Evolutionary conservation across 108 stramenopile species (phyloP).

Genomic region (Cyclotella choctawhatcheeana): DNA sequence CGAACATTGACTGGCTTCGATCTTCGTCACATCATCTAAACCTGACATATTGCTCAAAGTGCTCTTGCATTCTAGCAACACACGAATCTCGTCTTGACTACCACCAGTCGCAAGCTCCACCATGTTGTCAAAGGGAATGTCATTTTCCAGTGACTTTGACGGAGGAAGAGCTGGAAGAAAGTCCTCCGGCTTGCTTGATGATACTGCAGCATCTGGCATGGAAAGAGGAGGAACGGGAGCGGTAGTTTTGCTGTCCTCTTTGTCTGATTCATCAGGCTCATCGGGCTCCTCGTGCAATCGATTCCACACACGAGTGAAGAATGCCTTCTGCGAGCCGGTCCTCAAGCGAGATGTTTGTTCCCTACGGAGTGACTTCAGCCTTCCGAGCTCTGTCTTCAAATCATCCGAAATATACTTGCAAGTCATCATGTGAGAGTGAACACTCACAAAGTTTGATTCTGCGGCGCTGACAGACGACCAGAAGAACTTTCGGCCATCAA

Average conservation of each 20-base stretch:
- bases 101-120: constrained; percentile 16
- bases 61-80: constrained; percentile 47
- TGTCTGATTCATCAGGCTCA: not conserved
- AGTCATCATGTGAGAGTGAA: constrained; percentile 92
- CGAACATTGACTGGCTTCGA: constrained; percentile 1
- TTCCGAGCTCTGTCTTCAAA: constrained; percentile 67
- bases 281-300: constrained; percentile 60
- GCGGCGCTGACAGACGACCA: constrained; percentile 93
- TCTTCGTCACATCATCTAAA: constrained; percentile 27
- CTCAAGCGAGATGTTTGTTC: constrained; percentile 82
- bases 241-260: not conserved
- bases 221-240: no score
- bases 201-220: not conserved
- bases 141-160: not conserved
- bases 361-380: constrained; percentile 80
- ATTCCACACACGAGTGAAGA: constrained; percentile 86
- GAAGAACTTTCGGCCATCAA: constrained; percentile 90
- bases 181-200: constrained; percentile 6
- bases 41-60: constrained; percentile 51
- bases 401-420: constrained; percentile 70
- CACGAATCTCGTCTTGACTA: constrained; percentile 42
- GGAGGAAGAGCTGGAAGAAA: not conserved
- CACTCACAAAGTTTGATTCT: constrained; percentile 91
- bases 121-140: constrained; percentile 15
- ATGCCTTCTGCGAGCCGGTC: constrained; percentile 89